These are phyloP conservation scores for Penicillium hesseltinei DNA, from an alignment of 2,329 filamentous ascomycete genomes.

Conservation along the genomic window DNA sequence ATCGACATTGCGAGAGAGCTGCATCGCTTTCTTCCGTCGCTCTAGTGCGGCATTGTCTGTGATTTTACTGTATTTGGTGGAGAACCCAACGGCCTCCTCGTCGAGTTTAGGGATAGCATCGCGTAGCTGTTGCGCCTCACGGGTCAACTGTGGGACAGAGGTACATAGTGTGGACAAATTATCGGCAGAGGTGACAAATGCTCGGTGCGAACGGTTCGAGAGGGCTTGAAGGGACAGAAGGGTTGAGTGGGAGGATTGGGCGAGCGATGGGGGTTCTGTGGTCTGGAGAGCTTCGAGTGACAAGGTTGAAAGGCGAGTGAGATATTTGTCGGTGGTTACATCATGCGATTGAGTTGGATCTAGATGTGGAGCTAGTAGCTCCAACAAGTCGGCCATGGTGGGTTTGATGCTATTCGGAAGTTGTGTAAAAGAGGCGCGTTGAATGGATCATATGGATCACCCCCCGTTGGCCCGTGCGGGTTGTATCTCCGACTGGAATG, in stretches of 20 bases:
- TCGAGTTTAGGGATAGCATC: slow-evolving; percentile 76
- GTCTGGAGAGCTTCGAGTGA: slow-evolving; percentile 69
- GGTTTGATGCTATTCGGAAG: slow-evolving; percentile 8
- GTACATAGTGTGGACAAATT: slow-evolving; percentile 70
- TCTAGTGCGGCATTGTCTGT: slow-evolving; percentile 68
- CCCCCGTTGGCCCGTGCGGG: slow-evolving; percentile 32
- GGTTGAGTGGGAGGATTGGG: slow-evolving; percentile 75
- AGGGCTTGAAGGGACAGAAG: slow-evolving; percentile 81
- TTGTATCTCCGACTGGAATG: slow-evolving; percentile 22
- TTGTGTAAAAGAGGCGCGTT: slow-evolving; percentile 15
- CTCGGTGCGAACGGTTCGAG: slow-evolving; percentile 83
- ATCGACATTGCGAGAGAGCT: slow-evolving; percentile 83
- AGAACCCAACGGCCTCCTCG: slow-evolving; percentile 73
- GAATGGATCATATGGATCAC: slow-evolving; percentile 7
- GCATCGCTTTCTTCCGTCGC: slow-evolving; percentile 72
- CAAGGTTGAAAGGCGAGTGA: slow-evolving; percentile 73
- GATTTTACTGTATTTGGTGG: slow-evolving; percentile 75
- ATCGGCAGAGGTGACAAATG: slow-evolving; percentile 76
- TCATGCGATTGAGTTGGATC: slow-evolving; percentile 39
- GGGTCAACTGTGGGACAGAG: slow-evolving; percentile 69
- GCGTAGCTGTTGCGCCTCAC: slow-evolving; percentile 65
- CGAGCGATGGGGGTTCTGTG: slow-evolving; percentile 74
- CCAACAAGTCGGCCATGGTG: slow-evolving; percentile 70
- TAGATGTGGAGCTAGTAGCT: slow-evolving; percentile 66
- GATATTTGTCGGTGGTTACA: slow-evolving; percentile 58